A percentile compares a stretch with the other conserved stretches of the same genome.
phyloP scores from a whole-genome alignment of 441 rosid species.

The Pelargonium australe region DNA sequence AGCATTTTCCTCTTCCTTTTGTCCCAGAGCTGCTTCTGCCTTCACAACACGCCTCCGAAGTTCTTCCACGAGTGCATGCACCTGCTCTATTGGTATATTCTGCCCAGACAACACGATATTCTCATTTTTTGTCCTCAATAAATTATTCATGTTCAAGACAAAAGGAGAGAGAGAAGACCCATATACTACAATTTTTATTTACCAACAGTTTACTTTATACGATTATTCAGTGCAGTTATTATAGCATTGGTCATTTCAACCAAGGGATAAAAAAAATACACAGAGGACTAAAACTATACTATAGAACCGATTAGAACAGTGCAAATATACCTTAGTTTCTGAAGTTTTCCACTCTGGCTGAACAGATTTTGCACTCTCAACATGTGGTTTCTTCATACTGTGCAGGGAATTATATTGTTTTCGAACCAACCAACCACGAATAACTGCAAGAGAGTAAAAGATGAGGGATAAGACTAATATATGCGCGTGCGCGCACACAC shows the following conservation, averaged over 20 bases:
- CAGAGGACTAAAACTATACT: background rate
- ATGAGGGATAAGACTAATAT: conserved; percentile 12
- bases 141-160: too few relatives aligned
- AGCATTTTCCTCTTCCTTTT: conserved; percentile 79
- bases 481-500: background rate
- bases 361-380: conserved; percentile 36
- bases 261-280: background rate
- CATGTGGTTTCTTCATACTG: conserved; percentile 31
- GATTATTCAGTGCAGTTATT: too few relatives aligned
- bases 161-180: too few relatives aligned
- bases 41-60: conserved; percentile 63
- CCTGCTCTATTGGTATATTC: conserved; percentile 38
- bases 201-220: too few relatives aligned
- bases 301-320: background rate
- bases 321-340: conserved; percentile 57
- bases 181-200: too few relatives aligned
- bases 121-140: too few relatives aligned
- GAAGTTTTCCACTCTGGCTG: conserved; percentile 40
- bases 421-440: conserved; percentile 85
- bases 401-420: conserved; percentile 37
- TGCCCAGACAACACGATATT: too few relatives aligned
- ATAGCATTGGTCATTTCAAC: too few relatives aligned
- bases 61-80: conserved; percentile 47
- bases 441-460: conserved; percentile 35
- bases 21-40: conserved; percentile 56